These are phyloP conservation scores for Lolium perenne DNA, from an alignment of 176 grass and related monocot genomes.

Conservation along the genomic window DNA sequence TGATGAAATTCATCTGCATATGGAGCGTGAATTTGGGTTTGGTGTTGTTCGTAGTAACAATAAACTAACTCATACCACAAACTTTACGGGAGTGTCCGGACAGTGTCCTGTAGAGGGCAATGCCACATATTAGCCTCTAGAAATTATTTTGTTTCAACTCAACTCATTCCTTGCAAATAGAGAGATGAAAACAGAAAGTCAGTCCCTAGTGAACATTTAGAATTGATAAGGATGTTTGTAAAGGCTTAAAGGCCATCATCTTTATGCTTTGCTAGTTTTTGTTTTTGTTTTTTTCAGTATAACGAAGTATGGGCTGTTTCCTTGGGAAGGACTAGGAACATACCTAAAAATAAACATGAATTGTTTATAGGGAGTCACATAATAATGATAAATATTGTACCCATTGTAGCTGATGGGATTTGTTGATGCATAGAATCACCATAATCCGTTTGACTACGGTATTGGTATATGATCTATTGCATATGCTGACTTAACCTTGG, in stretches of 20 bases:
- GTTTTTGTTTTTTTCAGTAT: not conserved
- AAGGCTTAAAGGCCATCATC: not conserved
- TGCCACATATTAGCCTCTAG: not conserved
- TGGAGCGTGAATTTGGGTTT: conserved; percentile 11
- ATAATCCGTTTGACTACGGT: not conserved
- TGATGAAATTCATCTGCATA: not conserved
- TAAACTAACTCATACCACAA: not conserved
- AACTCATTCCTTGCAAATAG: conserved; percentile 18
- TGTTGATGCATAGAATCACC: not conserved
- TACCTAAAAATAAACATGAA: not conserved
- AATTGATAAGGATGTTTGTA: not conserved
- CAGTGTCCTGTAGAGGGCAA: not conserved
- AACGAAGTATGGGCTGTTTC: not conserved
- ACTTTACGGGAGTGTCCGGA: not conserved
- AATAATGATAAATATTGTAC: not conserved
- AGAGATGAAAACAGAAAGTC: conserved; percentile 1
- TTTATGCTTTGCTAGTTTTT: not conserved
- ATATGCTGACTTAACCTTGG: not conserved
- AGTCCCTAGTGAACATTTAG: not conserved
- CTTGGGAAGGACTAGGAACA: not conserved
- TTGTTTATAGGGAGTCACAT: not conserved
- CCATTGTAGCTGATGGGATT: not conserved
- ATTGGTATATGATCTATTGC: not conserved
- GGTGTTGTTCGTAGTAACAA: not conserved
- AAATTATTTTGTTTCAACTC: not conserved